A percentile compares a stretch with the other conserved stretches of the same genome.
These are phyloP conservation scores for Fusarium sp. DNA, from an alignment of 2,329 filamentous ascomycete species.

Conservation along the genomic window DNA sequence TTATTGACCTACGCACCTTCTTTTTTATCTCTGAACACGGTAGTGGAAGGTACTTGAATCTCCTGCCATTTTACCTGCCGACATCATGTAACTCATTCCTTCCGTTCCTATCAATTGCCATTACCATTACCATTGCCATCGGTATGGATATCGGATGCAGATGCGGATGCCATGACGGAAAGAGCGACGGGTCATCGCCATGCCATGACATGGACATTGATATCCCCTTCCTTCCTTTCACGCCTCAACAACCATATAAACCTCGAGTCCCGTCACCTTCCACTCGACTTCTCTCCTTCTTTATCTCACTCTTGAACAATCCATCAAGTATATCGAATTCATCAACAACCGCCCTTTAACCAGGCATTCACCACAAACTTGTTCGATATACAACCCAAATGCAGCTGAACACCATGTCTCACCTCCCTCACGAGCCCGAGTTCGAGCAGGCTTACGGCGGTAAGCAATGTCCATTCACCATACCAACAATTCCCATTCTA, in stretches of 20 bases:
- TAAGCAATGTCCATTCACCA: slow-evolving; percentile 56
- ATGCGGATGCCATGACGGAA: slow-evolving; percentile 28
- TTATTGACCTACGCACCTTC: not conserved
- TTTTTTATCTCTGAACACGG: slow-evolving; percentile 21
- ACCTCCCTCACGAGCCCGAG: slow-evolving; percentile 90
- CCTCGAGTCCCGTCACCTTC: slow-evolving; percentile 29
- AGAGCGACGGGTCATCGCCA: slow-evolving; percentile 11
- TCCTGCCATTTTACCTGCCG: slow-evolving; percentile 13
- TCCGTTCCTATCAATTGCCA: not conserved
- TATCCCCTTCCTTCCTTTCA: slow-evolving; percentile 1
- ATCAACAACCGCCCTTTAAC: slow-evolving; percentile 5
- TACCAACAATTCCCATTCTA: slow-evolving; percentile 10
- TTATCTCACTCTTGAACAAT: slow-evolving; percentile 11
- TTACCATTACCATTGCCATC: not conserved
- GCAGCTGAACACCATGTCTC: slow-evolving; percentile 71
- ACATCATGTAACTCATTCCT: not conserved
- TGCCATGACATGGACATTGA: not conserved
- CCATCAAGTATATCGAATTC: slow-evolving; percentile 13
- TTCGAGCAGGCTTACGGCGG: slow-evolving; percentile 99
- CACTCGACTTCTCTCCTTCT: not conserved
- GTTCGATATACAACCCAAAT: slow-evolving; percentile 30
- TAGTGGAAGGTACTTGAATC: slow-evolving; percentile 13
- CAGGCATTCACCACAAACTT: slow-evolving; percentile 10
- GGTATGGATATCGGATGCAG: slow-evolving; percentile 25
- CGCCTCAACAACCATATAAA: slow-evolving; percentile 33